Evolutionary conservation across 2,329 filamentous ascomycete species (phyloP).

Genomic region (Aspergillus sp.): DNA sequence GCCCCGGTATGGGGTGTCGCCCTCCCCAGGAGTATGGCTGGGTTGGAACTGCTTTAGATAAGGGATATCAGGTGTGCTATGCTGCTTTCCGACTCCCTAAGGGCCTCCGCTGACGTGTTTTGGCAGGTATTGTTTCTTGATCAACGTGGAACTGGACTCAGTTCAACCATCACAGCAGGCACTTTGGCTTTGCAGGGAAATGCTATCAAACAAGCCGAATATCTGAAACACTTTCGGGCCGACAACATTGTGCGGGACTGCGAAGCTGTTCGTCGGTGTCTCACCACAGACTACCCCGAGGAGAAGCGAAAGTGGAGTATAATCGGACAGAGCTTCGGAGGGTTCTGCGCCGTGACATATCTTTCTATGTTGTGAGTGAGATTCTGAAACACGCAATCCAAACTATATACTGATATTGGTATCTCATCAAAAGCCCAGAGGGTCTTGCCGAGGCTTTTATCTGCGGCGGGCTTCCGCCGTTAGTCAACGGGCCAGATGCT

Average conservation of each 20-base stretch:
- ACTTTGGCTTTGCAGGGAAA: slow-evolving; percentile 70
- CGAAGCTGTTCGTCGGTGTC: slow-evolving; percentile 77
- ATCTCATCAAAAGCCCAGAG: slow-evolving; percentile 58
- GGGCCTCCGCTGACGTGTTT: neutral
- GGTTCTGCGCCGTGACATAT: slow-evolving; percentile 83
- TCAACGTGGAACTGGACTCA: slow-evolving; percentile 86
- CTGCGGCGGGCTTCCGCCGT: slow-evolving; percentile 79
- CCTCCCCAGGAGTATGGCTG: slow-evolving; percentile 74
- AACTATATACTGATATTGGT: slow-evolving; percentile 1
- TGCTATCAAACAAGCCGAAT: slow-evolving; percentile 71
- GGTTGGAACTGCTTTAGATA: slow-evolving; percentile 72
- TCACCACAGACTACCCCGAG: slow-evolving; percentile 71
- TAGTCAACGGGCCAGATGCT: slow-evolving; percentile 71
- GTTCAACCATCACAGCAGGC: slow-evolving; percentile 75
- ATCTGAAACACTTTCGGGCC: slow-evolving; percentile 82
- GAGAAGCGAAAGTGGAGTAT: slow-evolving; percentile 80
- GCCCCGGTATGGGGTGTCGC: slow-evolving; percentile 77
- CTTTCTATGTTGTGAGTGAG: slow-evolving; percentile 68
- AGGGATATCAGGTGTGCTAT: slow-evolving; percentile 73
- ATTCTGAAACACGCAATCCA: neutral
- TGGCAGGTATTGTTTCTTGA: slow-evolving; percentile 73
- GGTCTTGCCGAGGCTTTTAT: slow-evolving; percentile 82
- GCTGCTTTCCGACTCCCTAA: neutral
- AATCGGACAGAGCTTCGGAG: slow-evolving; percentile 90
- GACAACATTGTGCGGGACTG: slow-evolving; percentile 89